Evolutionary conservation across 2,329 filamentous ascomycete species (phyloP).

Genomic region (Ilyonectria robusta): DNA sequence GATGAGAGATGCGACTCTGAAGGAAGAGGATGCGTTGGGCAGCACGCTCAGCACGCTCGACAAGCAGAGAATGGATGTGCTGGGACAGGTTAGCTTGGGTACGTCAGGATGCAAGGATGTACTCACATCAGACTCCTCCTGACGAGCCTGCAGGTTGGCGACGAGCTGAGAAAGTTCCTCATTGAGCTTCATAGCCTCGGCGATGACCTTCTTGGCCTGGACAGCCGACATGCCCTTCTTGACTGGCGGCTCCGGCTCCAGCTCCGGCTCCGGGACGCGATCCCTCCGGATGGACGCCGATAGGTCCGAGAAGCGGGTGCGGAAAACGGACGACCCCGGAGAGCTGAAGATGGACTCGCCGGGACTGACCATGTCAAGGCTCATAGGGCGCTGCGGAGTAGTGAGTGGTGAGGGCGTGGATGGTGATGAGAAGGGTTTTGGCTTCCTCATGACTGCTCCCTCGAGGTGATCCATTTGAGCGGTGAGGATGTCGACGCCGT

Average conservation of each 20-base stretch:
- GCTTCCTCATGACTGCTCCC: constrained; percentile 41
- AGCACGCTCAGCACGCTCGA: constrained; percentile 70
- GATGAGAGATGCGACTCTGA: constrained; percentile 69
- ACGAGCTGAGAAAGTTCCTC: constrained; percentile 65
- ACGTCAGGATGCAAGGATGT: not conserved
- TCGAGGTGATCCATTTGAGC: constrained; percentile 55
- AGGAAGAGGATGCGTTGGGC: constrained; percentile 72
- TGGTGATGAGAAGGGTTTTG: constrained; percentile 41
- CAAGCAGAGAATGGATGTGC: constrained; percentile 74
- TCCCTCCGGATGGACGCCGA: constrained; percentile 53
- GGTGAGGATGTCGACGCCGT: constrained; percentile 54
- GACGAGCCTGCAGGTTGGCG: constrained; percentile 65
- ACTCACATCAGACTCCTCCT: constrained; percentile 72
- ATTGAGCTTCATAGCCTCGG: constrained; percentile 60
- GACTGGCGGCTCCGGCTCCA: constrained; percentile 46
- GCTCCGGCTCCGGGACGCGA: constrained; percentile 46
- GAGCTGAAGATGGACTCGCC: constrained; percentile 53
- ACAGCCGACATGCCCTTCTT: constrained; percentile 51
- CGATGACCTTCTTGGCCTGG: constrained; percentile 56
- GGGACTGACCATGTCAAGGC: constrained; percentile 46
- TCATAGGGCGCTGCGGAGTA: constrained; percentile 38
- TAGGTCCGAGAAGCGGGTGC: constrained; percentile 57
- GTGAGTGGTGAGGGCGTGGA: constrained; percentile 37
- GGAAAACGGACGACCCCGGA: constrained; percentile 54
- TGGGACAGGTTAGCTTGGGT: constrained; percentile 52